Conservation (phyloP, 2,329 filamentous ascomycete genomes). For the Phaeosphaeriaceae sp. region DNA sequence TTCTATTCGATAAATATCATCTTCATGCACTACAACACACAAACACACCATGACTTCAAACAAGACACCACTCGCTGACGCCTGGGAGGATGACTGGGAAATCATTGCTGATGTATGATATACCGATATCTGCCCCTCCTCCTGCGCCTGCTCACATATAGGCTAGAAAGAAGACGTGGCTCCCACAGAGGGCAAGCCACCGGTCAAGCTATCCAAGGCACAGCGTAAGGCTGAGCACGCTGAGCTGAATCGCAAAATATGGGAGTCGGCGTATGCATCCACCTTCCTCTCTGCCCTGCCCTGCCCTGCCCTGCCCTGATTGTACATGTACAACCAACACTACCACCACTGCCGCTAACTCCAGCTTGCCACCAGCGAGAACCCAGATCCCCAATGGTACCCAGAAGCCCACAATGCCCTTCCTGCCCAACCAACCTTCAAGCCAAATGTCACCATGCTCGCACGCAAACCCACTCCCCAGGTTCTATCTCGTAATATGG, state of each 20-base stretch:
- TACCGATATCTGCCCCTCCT: conserved; percentile 1
- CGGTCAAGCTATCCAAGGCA: conserved; percentile 68
- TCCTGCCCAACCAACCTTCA: conserved; percentile 74
- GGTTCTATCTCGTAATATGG: conserved; percentile 64
- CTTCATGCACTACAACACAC: too few relatives aligned
- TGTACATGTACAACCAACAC: too few relatives aligned
- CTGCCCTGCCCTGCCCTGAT: too few relatives aligned
- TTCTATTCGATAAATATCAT: background rate
- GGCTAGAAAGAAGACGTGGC: conserved; percentile 49
- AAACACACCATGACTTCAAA: conserved; percentile 49
- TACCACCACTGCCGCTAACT: too few relatives aligned
- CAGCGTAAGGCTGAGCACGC: conserved; percentile 81
- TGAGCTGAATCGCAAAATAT: conserved; percentile 83
- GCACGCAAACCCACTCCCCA: conserved; percentile 77
- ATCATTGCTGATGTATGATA: conserved; percentile 70
- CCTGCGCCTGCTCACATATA: conserved; percentile 22
- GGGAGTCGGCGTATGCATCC: conserved; percentile 87
- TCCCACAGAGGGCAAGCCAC: conserved; percentile 46
- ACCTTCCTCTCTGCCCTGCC: too few relatives aligned
- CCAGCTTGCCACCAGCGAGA: too few relatives aligned
- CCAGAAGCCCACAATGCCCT: conserved; percentile 69
- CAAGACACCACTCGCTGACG: conserved; percentile 58
- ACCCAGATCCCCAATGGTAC: conserved; percentile 76
- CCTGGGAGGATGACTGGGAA: conserved; percentile 95
- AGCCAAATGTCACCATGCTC: conserved; percentile 81